These are phyloP conservation scores for Schwanniomyces polymorphus DNA, from an alignment of 805 yeast species.

Conservation along the genomic window DNA sequence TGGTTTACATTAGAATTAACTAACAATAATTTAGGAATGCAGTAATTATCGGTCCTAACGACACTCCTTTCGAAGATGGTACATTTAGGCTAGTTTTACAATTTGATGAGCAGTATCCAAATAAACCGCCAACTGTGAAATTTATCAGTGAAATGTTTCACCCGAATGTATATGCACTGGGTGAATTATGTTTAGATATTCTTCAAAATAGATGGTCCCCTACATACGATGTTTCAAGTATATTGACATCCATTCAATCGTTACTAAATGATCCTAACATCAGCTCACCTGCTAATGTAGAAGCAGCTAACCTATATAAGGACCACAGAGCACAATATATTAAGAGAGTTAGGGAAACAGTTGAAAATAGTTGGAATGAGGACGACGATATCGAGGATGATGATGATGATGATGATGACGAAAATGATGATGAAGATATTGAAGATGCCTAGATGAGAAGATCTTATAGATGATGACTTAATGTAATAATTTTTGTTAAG, in stretches of 20 bases:
- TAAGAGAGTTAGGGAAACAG: conserved; percentile 90
- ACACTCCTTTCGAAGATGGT: conserved; percentile 98
- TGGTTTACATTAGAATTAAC: not conserved
- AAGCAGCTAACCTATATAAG: conserved; percentile 92
- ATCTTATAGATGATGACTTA: not conserved
- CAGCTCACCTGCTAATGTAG: conserved; percentile 95
- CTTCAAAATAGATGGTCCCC: conserved; percentile 98
- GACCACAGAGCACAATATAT: conserved; percentile 93
- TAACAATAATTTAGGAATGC: conserved; percentile 61
- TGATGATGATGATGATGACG: conserved; percentile 36
- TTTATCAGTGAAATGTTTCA: conserved; percentile 95
- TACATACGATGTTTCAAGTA: conserved; percentile 95
- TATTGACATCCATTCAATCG: conserved; percentile 88
- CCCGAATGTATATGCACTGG: conserved; percentile 94
- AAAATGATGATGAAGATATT: conserved; percentile 11
- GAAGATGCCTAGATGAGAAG: not conserved
- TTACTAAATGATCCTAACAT: conserved; percentile 95
- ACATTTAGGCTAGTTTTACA: conserved; percentile 84
- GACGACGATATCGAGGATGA: conserved; percentile 63
- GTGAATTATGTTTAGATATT: conserved; percentile 94
- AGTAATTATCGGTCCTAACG: conserved; percentile 95
- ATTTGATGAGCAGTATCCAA: conserved; percentile 96
- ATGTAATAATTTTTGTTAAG: not conserved
- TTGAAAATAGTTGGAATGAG: conserved; percentile 91
- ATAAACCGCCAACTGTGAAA: conserved; percentile 92